These are phyloP conservation scores for Simmondsia chinensis DNA, from an alignment of 148 eudicot genomes.

Conservation along the genomic window DNA sequence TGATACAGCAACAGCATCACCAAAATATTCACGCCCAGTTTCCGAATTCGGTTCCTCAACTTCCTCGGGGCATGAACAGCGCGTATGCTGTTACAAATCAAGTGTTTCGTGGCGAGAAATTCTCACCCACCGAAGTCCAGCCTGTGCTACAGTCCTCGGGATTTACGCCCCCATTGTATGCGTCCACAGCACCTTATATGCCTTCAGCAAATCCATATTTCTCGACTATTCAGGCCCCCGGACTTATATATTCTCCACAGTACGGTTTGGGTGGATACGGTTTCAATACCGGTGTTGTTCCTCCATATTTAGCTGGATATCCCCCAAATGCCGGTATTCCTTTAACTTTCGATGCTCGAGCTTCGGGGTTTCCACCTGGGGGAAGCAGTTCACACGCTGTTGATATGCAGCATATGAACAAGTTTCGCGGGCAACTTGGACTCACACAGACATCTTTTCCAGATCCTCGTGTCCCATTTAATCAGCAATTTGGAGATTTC, in stretches of 20 bases:
- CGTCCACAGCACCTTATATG: constrained; percentile 56
- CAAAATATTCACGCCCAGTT: constrained; percentile 19
- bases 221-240: constrained; percentile 40
- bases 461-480: constrained; percentile 49
- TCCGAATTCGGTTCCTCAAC: constrained; percentile 34
- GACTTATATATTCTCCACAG: constrained; percentile 46
- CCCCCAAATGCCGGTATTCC: constrained; percentile 41
- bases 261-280: constrained; percentile 57
- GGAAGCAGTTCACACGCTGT: constrained; percentile 36
- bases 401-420: constrained; percentile 38
- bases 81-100: constrained; percentile 30
- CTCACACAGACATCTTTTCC: constrained; percentile 29
- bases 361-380: constrained; percentile 32
- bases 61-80: constrained; percentile 27
- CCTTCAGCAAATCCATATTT: constrained; percentile 52
- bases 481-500: constrained; percentile 35
- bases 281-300: constrained; percentile 30
- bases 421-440: constrained; percentile 47
- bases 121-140: constrained; percentile 45
- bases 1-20: constrained; percentile 16
- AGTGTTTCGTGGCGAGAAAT: constrained; percentile 28
- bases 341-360: constrained; percentile 42
- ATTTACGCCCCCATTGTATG: constrained; percentile 53
- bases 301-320: constrained; percentile 62
- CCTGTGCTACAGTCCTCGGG: constrained; percentile 55